phyloP scores from a whole-genome alignment of 1,139 yeast genomes.

The Taphrina pruni region DNA sequence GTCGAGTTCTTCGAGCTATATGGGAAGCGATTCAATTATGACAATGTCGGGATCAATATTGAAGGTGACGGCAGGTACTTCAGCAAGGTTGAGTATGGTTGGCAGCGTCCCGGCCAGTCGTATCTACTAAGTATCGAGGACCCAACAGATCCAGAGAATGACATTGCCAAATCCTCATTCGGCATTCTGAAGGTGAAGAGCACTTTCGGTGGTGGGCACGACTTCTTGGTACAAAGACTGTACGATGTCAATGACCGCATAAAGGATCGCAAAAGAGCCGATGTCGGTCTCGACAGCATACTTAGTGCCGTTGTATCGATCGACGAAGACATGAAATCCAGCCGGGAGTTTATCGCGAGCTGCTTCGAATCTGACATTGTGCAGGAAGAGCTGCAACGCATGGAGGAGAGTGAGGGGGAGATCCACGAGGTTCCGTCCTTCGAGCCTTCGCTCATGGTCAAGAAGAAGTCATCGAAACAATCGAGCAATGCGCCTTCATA shows the following conservation, averaged over 20 bases:
- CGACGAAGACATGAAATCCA: slow-evolving; percentile 39
- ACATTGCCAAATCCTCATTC: slow-evolving; percentile 65
- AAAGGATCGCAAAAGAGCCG: slow-evolving; percentile 31
- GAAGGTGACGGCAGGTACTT: slow-evolving; percentile 57
- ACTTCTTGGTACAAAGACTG: slow-evolving; percentile 56
- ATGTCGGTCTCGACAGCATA: slow-evolving; percentile 37
- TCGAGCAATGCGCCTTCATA: slow-evolving; percentile 2
- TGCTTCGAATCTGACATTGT: slow-evolving; percentile 27
- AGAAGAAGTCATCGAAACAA: neutral
- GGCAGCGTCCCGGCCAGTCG: slow-evolving; percentile 61
- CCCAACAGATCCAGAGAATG: slow-evolving; percentile 82
- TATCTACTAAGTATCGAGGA: slow-evolving; percentile 84
- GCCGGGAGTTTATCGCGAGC: slow-evolving; percentile 19
- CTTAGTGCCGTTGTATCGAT: slow-evolving; percentile 41
- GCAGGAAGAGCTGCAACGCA: slow-evolving; percentile 20
- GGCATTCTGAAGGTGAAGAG: slow-evolving; percentile 82
- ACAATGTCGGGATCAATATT: slow-evolving; percentile 69
- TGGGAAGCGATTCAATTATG: slow-evolving; percentile 90
- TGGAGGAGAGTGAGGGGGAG: slow-evolving; percentile 22
- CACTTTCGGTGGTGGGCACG: slow-evolving; percentile 92
- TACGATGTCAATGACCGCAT: slow-evolving; percentile 41
- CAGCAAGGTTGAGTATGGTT: slow-evolving; percentile 59
- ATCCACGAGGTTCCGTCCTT: slow-evolving; percentile 10
- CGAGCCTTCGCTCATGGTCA: neutral
- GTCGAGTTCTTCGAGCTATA: slow-evolving; percentile 95